Conservation (phyloP, 2,329 filamentous ascomycete genomes). For the Fusarium devonianum region DNA sequence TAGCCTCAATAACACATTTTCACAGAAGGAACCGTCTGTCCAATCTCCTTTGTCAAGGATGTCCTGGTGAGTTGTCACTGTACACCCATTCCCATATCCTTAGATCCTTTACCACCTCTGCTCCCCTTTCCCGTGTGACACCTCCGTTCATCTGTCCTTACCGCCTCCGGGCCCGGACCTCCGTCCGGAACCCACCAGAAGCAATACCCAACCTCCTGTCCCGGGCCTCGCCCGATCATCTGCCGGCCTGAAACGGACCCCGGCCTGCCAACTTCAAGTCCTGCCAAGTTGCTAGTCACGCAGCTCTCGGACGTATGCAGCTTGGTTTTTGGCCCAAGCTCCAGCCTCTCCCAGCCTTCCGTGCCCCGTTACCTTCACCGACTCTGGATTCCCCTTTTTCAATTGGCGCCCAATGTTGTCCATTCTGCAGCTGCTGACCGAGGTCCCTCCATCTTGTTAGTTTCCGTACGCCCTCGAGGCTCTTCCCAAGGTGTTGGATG, state of each 20-base stretch:
- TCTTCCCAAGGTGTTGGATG: conserved; percentile 68
- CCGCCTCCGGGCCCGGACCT: conserved; percentile 31
- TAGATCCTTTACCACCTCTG: conserved; percentile 24
- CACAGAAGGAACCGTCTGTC: conserved; percentile 81
- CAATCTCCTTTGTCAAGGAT: conserved; percentile 85
- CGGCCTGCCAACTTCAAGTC: conserved; percentile 27
- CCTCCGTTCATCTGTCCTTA: conserved; percentile 23
- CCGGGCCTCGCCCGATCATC: conserved; percentile 27
- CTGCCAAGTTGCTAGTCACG: conserved; percentile 23
- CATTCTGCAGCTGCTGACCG: conserved; percentile 27
- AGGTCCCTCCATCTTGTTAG: conserved; percentile 51
- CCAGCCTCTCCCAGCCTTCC: conserved; percentile 22
- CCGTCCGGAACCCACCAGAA: conserved; percentile 29
- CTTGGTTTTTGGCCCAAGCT: conserved; percentile 19
- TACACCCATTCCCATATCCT: conserved; percentile 14
- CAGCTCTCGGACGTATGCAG: conserved; percentile 32
- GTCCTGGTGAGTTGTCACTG: conserved; percentile 69
- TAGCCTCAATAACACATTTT: conserved; percentile 33
- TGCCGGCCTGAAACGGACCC: conserved; percentile 22
- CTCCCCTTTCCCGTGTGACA: conserved; percentile 19
- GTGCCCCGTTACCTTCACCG: conserved; percentile 33
- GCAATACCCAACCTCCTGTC: conserved; percentile 29
- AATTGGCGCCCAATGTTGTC: conserved; percentile 6
- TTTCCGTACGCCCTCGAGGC: conserved; percentile 78
- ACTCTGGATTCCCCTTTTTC: conserved; percentile 33